Conservation (phyloP, 1,139 yeast species). For the Dujonia santamariae region DNA sequence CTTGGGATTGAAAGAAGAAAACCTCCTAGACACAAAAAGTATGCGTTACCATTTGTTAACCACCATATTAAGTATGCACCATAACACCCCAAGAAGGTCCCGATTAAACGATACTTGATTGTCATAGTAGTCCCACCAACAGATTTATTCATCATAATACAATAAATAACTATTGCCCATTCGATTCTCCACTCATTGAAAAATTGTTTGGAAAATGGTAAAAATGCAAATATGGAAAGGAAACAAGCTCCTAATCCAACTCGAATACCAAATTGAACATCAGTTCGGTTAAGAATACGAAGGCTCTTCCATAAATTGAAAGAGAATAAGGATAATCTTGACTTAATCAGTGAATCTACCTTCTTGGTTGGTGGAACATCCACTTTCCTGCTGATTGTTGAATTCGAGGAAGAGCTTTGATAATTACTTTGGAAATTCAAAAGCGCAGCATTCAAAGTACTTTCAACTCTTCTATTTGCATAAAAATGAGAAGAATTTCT, state of each 20-base stretch:
- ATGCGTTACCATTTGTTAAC: slow-evolving; percentile 53
- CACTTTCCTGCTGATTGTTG: background rate
- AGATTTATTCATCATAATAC: slow-evolving; percentile 82
- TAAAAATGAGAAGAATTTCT: too few relatives aligned
- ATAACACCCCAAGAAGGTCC: slow-evolving; percentile 71
- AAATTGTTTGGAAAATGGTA: slow-evolving; percentile 48
- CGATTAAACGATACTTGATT: slow-evolving; percentile 70
- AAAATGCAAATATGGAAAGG: slow-evolving; percentile 66
- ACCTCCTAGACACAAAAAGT: slow-evolving; percentile 56
- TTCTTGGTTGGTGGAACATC: background rate
- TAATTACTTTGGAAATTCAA: slow-evolving; percentile 32
- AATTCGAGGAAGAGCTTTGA: slow-evolving; percentile 5
- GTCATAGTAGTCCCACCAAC: slow-evolving; percentile 87
- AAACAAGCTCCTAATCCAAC: slow-evolving; percentile 77
- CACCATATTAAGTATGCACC: slow-evolving; percentile 61
- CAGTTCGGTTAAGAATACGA: slow-evolving; percentile 49
- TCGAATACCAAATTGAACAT: slow-evolving; percentile 74
- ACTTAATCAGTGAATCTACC: background rate
- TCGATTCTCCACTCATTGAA: slow-evolving; percentile 76
- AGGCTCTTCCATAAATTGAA: slow-evolving; percentile 30
- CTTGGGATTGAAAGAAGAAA: slow-evolving; percentile 59
- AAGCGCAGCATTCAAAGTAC: slow-evolving; percentile 36
- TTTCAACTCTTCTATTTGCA: too few relatives aligned
- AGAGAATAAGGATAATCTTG: slow-evolving; percentile 8
- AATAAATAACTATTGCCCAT: slow-evolving; percentile 79